These are phyloP conservation scores for Pseudocercospora eumusae DNA, from an alignment of 2,329 filamentous ascomycete species.

Conservation along the genomic window DNA sequence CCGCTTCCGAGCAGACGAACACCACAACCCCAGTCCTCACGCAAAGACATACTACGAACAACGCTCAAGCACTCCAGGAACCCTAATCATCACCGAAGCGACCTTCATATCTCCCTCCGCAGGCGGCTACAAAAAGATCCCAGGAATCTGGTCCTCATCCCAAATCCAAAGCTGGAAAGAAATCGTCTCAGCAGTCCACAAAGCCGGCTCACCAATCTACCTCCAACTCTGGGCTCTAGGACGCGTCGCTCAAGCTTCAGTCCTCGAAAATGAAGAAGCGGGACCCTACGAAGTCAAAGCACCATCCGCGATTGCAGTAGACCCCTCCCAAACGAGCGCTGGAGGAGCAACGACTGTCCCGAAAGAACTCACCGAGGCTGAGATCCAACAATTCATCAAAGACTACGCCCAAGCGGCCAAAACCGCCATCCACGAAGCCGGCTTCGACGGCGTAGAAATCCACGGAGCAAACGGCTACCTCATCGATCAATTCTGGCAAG, in stretches of 20 bases:
- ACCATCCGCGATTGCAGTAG: slow-evolving; percentile 40
- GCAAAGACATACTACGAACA: slow-evolving; percentile 58
- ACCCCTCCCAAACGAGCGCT: slow-evolving; percentile 28
- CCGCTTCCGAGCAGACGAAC: slow-evolving; percentile 48
- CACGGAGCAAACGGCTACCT: slow-evolving; percentile 57
- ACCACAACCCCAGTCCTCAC: slow-evolving; percentile 38
- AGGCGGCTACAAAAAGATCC: slow-evolving; percentile 54
- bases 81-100: slow-evolving; percentile 61
- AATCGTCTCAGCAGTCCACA: slow-evolving; percentile 64
- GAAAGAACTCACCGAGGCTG: slow-evolving; percentile 40
- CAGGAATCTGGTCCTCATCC: slow-evolving; percentile 59
- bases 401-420: slow-evolving; percentile 49
- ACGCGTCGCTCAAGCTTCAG: slow-evolving; percentile 51
- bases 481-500: slow-evolving; percentile 65
- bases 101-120: slow-evolving; percentile 53
- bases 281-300: slow-evolving; percentile 31
- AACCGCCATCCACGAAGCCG: slow-evolving; percentile 48
- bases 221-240: slow-evolving; percentile 65
- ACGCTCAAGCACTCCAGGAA: slow-evolving; percentile 55
- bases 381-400: slow-evolving; percentile 35
- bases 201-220: slow-evolving; percentile 62
- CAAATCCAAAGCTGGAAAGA: slow-evolving; percentile 63
- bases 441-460: slow-evolving; percentile 63
- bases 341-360: slow-evolving; percentile 28
- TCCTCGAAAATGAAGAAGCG: slow-evolving; percentile 40